These are phyloP conservation scores for Talaromyces sp. DNA, from an alignment of 2,329 filamentous ascomycete species.

Conservation along the genomic window DNA sequence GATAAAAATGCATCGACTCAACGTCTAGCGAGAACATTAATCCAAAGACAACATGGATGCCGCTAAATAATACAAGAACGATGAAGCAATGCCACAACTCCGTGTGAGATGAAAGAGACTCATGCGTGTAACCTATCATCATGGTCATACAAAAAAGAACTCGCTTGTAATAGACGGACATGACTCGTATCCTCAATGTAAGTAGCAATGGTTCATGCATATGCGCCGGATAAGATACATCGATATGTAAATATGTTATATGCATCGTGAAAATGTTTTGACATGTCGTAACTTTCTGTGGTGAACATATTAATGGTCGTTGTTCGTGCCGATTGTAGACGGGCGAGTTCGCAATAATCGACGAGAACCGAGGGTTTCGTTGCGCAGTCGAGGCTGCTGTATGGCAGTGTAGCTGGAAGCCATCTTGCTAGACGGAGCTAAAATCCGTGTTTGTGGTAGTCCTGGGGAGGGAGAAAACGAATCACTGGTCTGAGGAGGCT, in stretches of 20 bases:
- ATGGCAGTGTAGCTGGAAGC: slow-evolving; percentile 40
- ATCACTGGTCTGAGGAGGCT: slow-evolving; percentile 20
- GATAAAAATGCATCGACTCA: slow-evolving; percentile 5
- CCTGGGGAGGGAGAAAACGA: slow-evolving; percentile 24
- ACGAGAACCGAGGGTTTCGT: slow-evolving; percentile 36
- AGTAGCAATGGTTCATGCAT: background rate
- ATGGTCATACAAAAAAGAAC: slow-evolving; percentile 3
- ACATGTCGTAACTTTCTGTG: background rate
- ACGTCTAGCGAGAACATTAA: background rate
- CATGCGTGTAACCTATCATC: background rate
- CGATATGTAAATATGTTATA: slow-evolving; percentile 5
- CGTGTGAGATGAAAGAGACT: background rate
- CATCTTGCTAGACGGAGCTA: slow-evolving; percentile 34
- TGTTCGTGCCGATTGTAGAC: slow-evolving; percentile 16
- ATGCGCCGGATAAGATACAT: background rate
- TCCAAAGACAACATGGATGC: background rate
- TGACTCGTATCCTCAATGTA: slow-evolving; percentile 2
- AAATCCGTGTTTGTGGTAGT: slow-evolving; percentile 31
- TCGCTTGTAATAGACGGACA: background rate
- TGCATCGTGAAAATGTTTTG: slow-evolving; percentile 1
- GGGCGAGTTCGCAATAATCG: slow-evolving; percentile 32
- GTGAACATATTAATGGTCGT: slow-evolving; percentile 2
- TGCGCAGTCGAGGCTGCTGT: slow-evolving; percentile 30
- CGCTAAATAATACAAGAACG: slow-evolving; percentile 7
- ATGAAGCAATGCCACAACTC: slow-evolving; percentile 8